Evolutionary conservation across 2,329 filamentous ascomycete species (phyloP), one percentile per base, ranked within the genome.

Genomic region (Trichoderma oligosporum): DNA sequence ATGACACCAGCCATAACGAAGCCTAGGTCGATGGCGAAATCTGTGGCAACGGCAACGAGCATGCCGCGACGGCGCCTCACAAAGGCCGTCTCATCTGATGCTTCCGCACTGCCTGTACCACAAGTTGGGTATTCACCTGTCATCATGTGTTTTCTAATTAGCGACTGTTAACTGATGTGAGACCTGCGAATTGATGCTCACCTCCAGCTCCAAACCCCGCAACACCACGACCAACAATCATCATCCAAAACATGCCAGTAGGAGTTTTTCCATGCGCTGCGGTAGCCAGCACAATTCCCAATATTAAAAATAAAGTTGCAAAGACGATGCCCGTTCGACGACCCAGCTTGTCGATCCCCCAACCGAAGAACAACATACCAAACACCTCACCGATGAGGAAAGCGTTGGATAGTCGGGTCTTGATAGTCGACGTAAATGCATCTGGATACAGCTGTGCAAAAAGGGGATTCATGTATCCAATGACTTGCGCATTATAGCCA

Each of bases 171-270:
- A 14, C 4, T n/a, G 6, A 20, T 47, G 14, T 12, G 2, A 11
- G 24, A 27, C 6, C 4, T 3, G 16, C 20, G 7, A 18, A 6
- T 16, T 14, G 25, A 16, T 6, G n/a, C 48, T 41, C 24, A 52
- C 48, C 48, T 52, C 75, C 64, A 3, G 74, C 70, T 42, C 78
- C 77, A 16, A 80, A 76, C 2, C 77, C 76, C 11, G 75, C 73
- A 18, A 78, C 69, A 2, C 77, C 77, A 25, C 78, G 71, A 1
- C 75, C 73, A 20, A 79, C 65, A 0, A 75, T 77, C 71, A 79
- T 72, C 71, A 79, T 79, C 76, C 76, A 79, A 47, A 78, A 75
- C 73, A 79, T 78, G 51, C 74, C 75, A 9, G 71, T 53, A 22
- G 72, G 68, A 0, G 74, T 77, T 2, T 67, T 61, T 5, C 76